A percentile compares a stretch with the other conserved stretches of the same genome.
These are phyloP conservation scores for Collybia nuda DNA, from an alignment of 768 basidiomycete species.

Conservation along the genomic window DNA sequence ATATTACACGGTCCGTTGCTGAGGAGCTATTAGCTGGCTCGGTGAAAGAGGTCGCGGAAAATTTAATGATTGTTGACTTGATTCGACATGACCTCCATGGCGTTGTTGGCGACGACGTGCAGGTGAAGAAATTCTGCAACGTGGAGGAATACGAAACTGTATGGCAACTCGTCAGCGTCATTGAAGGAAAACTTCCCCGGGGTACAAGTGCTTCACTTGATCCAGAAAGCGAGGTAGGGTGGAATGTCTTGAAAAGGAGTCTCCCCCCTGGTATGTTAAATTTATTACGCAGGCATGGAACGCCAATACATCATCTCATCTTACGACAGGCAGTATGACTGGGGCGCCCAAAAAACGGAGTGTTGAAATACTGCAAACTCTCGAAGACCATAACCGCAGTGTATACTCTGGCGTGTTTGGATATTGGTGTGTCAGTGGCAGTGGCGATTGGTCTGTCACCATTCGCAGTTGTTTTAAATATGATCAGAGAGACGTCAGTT, in stretches of 20 bases:
- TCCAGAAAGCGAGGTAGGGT: constrained; percentile 57
- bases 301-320: background rate
- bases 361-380: constrained; percentile 80
- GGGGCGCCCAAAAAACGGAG: constrained; percentile 95
- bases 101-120: constrained; percentile 78
- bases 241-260: constrained; percentile 76
- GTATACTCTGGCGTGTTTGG: constrained; percentile 94
- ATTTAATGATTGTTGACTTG: constrained; percentile 97
- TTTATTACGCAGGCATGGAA: background rate
- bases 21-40: constrained; percentile 62
- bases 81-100: constrained; percentile 91
- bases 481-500: constrained; percentile 23
- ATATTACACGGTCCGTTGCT: constrained; percentile 63
- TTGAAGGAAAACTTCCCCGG: constrained; percentile 62
- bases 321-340: constrained; percentile 84
- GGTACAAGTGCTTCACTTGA: constrained; percentile 27
- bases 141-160: constrained; percentile 94
- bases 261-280: constrained; percentile 75
- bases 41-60: constrained; percentile 92
- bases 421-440: constrained; percentile 87
- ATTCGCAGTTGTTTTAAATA: constrained; percentile 91
- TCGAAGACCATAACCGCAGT: constrained; percentile 72
- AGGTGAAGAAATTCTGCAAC: constrained; percentile 80
- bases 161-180: constrained; percentile 94
- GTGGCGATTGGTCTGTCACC: constrained; percentile 90